Evolutionary conservation across 169 alveolate species (phyloP).

Genomic region (Haemoproteus tartakovskyi): DNA sequence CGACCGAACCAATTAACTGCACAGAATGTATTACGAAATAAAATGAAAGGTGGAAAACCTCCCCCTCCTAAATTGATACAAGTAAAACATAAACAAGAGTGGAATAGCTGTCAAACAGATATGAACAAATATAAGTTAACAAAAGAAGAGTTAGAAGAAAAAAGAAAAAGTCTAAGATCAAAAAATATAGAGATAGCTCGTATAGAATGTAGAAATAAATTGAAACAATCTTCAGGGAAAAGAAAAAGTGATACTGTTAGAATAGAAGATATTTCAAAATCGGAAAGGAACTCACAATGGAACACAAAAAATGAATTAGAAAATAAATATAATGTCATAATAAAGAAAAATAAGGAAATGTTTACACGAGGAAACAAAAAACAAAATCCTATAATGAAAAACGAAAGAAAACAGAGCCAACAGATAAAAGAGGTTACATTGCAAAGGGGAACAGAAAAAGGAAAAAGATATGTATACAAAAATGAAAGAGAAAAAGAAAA

Average conservation of each 20-base stretch:
- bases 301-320: no score
- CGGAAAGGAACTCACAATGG: not conserved
- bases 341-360: no score
- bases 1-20: not conserved
- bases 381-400: no score
- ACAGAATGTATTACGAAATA: not conserved
- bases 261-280: not conserved
- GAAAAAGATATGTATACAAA: no score
- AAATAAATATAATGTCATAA: no score
- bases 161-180: conserved; percentile 32
- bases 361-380: no score
- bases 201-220: conserved; percentile 24
- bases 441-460: no score
- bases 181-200: conserved; percentile 32
- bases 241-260: not conserved
- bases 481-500: no score
- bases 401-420: no score
- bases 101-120: conserved; percentile 55
- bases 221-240: conserved; percentile 38
- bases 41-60: not conserved
- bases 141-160: conserved; percentile 55
- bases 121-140: conserved; percentile 37
- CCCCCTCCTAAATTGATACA: no score
- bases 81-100: conserved; percentile 34
- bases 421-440: no score